These are phyloP conservation scores for Cryptococcus hybrid DNA, from an alignment of 1,284 basidiomycete genomes.

Conservation along the genomic window DNA sequence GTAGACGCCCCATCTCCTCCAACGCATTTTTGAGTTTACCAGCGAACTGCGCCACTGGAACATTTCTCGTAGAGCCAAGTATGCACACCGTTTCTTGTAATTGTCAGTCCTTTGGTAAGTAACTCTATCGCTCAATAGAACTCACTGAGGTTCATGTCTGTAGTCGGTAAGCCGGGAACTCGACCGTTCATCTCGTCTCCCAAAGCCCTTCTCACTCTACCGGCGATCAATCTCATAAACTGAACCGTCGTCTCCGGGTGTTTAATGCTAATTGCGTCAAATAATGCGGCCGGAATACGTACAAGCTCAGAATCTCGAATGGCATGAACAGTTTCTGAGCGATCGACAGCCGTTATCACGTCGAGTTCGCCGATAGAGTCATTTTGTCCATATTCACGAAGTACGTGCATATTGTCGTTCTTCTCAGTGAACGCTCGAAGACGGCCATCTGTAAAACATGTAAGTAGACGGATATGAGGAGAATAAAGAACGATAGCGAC, in stretches of 20 bases:
- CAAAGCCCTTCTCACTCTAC: slow-evolving; percentile 80
- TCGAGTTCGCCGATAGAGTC: slow-evolving; percentile 77
- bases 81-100: slow-evolving; percentile 46
- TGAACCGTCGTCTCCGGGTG: slow-evolving; percentile 96
- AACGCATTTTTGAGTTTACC: slow-evolving; percentile 82
- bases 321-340: slow-evolving; percentile 90
- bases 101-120: neutral
- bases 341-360: slow-evolving; percentile 87
- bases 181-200: slow-evolving; percentile 53
- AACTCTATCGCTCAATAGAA: slow-evolving; percentile 61
- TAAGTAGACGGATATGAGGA: neutral
- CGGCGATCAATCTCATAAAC: slow-evolving; percentile 91
- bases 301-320: slow-evolving; percentile 99
- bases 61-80: slow-evolving; percentile 61
- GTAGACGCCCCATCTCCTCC: slow-evolving; percentile 87
- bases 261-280: slow-evolving; percentile 90
- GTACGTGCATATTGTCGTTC: slow-evolving; percentile 71
- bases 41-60: slow-evolving; percentile 84
- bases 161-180: slow-evolving; percentile 26
- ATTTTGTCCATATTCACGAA: slow-evolving; percentile 92
- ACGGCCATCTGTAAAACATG: slow-evolving; percentile 62
- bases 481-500: neutral
- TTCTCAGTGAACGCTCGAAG: slow-evolving; percentile 70
- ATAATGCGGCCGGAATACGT: slow-evolving; percentile 93
- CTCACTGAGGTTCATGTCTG: slow-evolving; percentile 77